phyloP scores from a whole-genome alignment of 805 yeast genomes.

The Saturnispora mendoncae region DNA sequence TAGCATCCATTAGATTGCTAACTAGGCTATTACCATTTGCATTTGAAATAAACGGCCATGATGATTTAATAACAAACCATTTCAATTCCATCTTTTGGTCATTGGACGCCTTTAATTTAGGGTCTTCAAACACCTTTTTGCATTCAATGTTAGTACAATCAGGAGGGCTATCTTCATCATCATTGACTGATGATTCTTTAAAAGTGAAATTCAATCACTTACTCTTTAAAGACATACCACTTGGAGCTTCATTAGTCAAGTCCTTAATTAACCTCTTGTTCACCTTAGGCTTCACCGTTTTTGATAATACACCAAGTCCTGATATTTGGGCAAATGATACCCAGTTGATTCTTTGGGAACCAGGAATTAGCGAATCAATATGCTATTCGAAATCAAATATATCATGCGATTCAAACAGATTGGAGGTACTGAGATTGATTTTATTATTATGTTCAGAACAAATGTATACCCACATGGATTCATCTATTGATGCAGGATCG shows the following conservation, averaged over 20 bases:
- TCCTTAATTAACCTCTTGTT: constrained; percentile 42
- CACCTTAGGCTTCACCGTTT: constrained; percentile 47
- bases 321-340: constrained; percentile 20
- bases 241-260: constrained; percentile 33
- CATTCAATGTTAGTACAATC: constrained; percentile 1
- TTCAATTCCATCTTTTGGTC: constrained; percentile 35
- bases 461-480: constrained; percentile 40
- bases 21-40: constrained; percentile 59
- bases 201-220: neutral
- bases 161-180: neutral
- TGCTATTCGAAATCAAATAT: constrained; percentile 27
- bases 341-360: constrained; percentile 59
- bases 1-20: constrained; percentile 57
- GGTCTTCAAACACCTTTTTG: neutral
- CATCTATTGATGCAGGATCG: constrained; percentile 45
- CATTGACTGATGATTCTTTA: neutral
- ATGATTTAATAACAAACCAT: constrained; percentile 23
- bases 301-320: constrained; percentile 12
- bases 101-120: neutral
- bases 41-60: constrained; percentile 40
- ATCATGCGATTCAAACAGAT: constrained; percentile 51
- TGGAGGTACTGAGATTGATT: constrained; percentile 57
- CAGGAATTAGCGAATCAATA: constrained; percentile 54
- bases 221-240: constrained; percentile 18
- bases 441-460: constrained; percentile 53